A percentile compares a stretch with the other conserved stretches of the same genome.
phyloP scores from a whole-genome alignment of 768 basidiomycete species.

The Lepiota venenata region DNA sequence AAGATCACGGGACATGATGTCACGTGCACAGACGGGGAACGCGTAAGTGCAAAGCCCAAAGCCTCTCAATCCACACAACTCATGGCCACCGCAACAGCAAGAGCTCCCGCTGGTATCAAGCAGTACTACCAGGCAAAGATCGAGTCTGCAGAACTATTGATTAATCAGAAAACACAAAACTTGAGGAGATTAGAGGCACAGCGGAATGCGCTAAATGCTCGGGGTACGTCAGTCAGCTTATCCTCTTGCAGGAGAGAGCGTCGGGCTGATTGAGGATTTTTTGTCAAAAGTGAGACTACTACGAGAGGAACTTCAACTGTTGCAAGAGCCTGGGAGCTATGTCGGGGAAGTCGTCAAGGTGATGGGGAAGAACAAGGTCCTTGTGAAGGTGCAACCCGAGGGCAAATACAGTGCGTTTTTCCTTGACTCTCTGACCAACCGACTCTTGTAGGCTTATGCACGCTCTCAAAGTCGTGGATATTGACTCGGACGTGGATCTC shows the following conservation, averaged over 20 bases:
- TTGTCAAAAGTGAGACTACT: conserved; percentile 69
- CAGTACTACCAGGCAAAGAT: conserved; percentile 97
- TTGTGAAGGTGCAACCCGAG: conserved; percentile 98
- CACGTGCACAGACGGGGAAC: neutral
- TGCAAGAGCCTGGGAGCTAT: conserved; percentile 95
- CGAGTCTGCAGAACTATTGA: conserved; percentile 86
- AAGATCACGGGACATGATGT: neutral
- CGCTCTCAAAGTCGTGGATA: conserved; percentile 74
- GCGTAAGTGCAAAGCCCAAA: conserved; percentile 9
- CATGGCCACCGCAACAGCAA: conserved; percentile 34
- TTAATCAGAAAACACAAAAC: conserved; percentile 97
- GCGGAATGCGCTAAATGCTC: conserved; percentile 93
- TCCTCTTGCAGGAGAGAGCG: neutral
- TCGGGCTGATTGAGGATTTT: neutral
- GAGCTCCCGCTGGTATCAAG: conserved; percentile 64
- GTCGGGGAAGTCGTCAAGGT: conserved; percentile 98
- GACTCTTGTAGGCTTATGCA: neutral
- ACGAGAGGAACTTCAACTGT: conserved; percentile 86
- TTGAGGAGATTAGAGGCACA: conserved; percentile 93
- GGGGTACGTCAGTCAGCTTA: conserved; percentile 50
- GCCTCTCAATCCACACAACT: conserved; percentile 4
- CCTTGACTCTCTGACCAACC: neutral
- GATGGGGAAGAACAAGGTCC: conserved; percentile 98
- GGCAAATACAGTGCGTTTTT: conserved; percentile 93
- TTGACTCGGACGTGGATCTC: conserved; percentile 85